Evolutionary conservation across 768 basidiomycete genomes (phyloP).

Genomic region (Harrya chromipes): DNA sequence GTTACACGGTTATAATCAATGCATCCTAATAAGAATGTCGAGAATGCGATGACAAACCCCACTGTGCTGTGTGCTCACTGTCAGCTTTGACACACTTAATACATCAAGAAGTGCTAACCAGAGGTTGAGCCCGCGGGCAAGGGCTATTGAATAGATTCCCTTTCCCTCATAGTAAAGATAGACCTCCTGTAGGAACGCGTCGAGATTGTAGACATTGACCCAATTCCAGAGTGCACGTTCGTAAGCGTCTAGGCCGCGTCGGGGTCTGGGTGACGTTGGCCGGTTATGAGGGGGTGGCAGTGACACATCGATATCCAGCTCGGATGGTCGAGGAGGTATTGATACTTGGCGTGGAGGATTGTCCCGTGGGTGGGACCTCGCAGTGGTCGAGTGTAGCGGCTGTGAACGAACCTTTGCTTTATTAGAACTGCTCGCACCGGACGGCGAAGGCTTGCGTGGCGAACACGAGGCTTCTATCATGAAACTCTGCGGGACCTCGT

Average conservation of each 20-base stretch:
- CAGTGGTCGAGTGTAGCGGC: constrained; percentile 50
- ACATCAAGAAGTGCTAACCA: constrained; percentile 59
- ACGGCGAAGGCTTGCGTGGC: constrained; percentile 37
- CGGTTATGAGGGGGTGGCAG: constrained; percentile 21
- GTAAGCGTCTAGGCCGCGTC: constrained; percentile 75
- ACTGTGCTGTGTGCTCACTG: constrained; percentile 66
- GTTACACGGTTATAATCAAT: constrained; percentile 86
- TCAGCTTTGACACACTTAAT: constrained; percentile 20
- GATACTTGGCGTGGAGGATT: constrained; percentile 42
- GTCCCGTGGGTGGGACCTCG: constrained; percentile 37
- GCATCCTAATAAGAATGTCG: constrained; percentile 93
- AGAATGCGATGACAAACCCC: constrained; percentile 97
- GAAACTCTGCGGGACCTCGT: constrained; percentile 82
- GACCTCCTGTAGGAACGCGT: constrained; percentile 91
- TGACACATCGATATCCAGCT: constrained; percentile 44
- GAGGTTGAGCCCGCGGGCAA: constrained; percentile 89
- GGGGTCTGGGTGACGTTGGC: constrained; percentile 37
- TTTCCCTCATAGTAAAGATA: constrained; percentile 97
- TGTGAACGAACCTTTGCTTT: constrained; percentile 45
- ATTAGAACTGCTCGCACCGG: constrained; percentile 23
- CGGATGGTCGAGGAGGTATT: constrained; percentile 64
- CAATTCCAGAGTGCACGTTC: constrained; percentile 97
- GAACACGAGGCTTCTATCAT: constrained; percentile 67
- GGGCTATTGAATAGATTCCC: constrained; percentile 92
- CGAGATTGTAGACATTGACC: constrained; percentile 98